Evolutionary conservation across 2,329 filamentous ascomycete genomes (phyloP).

Genomic region (Camptophora hylomeconis): DNA sequence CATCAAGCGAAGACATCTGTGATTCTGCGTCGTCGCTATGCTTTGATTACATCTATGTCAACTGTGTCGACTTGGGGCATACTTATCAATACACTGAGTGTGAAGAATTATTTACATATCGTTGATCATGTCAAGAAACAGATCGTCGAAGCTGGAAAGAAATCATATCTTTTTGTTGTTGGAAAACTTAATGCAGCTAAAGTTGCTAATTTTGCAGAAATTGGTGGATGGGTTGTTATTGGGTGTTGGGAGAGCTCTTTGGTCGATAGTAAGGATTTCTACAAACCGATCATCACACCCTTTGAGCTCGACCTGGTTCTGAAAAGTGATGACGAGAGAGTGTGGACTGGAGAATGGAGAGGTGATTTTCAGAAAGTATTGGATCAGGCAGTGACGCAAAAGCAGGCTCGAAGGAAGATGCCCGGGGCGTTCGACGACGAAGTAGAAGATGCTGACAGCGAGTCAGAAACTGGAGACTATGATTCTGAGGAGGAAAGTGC

Average conservation of each 20-base stretch:
- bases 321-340: constrained; percentile 56
- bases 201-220: constrained; percentile 87
- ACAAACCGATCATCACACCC: constrained; percentile 80
- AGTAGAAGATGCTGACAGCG: constrained; percentile 16
- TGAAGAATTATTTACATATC: constrained; percentile 76
- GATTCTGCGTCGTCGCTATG: constrained; percentile 72
- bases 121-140: constrained; percentile 59
- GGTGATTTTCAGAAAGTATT: constrained; percentile 67
- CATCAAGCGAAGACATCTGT: constrained; percentile 39
- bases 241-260: constrained; percentile 96
- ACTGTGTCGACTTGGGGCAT: constrained; percentile 82
- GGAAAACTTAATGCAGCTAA: constrained; percentile 94
- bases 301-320: constrained; percentile 79
- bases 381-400: constrained; percentile 18
- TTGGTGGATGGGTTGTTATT: constrained; percentile 93
- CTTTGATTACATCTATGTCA: constrained; percentile 64
- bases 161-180: constrained; percentile 90
- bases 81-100: constrained; percentile 85
- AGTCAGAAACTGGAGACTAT: constrained; percentile 44
- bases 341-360: constrained; percentile 84
- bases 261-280: constrained; percentile 80
- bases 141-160: constrained; percentile 75
- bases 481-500: constrained; percentile 58
- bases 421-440: constrained; percentile 17
- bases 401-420: constrained; percentile 3